phyloP scores from a whole-genome alignment of 192 early-diverging fungal species.

The Dispira parvispora region DNA sequence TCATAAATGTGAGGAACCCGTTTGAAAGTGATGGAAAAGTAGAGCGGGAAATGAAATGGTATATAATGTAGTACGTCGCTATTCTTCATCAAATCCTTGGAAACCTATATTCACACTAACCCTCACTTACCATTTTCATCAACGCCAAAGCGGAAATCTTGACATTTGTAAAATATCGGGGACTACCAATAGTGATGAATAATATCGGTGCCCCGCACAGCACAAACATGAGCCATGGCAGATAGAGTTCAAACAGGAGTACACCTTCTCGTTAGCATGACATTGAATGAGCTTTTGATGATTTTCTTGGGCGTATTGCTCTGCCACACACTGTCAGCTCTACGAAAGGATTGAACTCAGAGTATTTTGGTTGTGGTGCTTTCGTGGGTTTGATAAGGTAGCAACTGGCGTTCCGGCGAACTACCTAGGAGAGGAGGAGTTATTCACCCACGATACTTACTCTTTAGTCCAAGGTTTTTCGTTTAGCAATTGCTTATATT shows the following conservation, averaged over 20 bases:
- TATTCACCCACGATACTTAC: conserved; percentile 21
- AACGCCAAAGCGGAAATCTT: conserved; percentile 88
- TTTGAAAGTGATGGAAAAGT: background rate
- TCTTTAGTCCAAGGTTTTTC: conserved; percentile 72
- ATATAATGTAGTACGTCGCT: background rate
- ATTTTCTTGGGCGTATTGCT: background rate
- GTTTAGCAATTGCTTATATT: conserved; percentile 40
- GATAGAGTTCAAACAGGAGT: background rate
- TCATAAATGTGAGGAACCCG: no score
- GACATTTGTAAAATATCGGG: conserved; percentile 72
- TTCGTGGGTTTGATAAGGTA: conserved; percentile 1
- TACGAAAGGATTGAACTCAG: conserved; percentile 12
- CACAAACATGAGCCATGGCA: background rate
- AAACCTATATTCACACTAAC: background rate
- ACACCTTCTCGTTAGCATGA: background rate
- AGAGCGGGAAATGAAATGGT: background rate
- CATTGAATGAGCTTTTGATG: background rate
- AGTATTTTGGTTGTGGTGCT: background rate
- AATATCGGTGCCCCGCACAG: background rate
- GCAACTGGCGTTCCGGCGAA: background rate
- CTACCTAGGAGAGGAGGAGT: background rate
- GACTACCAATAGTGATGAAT: conserved; percentile 26
- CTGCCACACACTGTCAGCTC: background rate
- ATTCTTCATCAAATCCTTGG: background rate
- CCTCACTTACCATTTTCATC: conserved; percentile 77